Evolutionary conservation across 169 alveolate species (phyloP).

Genomic region (Plasmodium berghei): DNA sequence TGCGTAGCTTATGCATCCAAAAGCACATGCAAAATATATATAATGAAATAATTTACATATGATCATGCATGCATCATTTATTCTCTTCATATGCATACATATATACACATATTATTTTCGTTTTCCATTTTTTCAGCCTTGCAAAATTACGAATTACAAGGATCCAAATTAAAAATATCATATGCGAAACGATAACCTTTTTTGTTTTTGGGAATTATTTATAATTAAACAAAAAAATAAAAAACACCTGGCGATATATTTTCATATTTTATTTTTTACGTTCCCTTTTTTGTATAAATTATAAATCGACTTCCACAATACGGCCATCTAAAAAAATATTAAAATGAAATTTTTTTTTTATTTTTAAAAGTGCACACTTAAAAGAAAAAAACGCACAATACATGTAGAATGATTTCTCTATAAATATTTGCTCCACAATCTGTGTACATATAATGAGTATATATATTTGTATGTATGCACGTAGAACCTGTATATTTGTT

Average conservation of each 20-base stretch:
- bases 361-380: neutral
- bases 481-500: conserved; percentile 49
- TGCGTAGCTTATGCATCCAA: too few relatives aligned
- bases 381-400: neutral
- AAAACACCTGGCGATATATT: neutral
- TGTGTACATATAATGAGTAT: neutral
- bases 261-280: conserved; percentile 31
- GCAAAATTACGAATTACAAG: conserved; percentile 75
- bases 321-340: conserved; percentile 46
- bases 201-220: too few relatives aligned
- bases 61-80: too few relatives aligned
- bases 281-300: conserved; percentile 36
- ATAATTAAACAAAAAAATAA: neutral
- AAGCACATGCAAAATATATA: too few relatives aligned
- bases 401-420: neutral
- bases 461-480: too few relatives aligned
- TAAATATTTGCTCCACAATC: neutral
- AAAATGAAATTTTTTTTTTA: conserved; percentile 22
- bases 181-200: conserved; percentile 55
- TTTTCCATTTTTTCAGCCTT: conserved; percentile 45
- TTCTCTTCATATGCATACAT: too few relatives aligned
- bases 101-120: neutral
- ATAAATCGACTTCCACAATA: conserved; percentile 74
- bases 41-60: too few relatives aligned
- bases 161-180: conserved; percentile 65